phyloP scores from a whole-genome alignment of 805 yeast genomes.

The Candida jianshihensis region DNA sequence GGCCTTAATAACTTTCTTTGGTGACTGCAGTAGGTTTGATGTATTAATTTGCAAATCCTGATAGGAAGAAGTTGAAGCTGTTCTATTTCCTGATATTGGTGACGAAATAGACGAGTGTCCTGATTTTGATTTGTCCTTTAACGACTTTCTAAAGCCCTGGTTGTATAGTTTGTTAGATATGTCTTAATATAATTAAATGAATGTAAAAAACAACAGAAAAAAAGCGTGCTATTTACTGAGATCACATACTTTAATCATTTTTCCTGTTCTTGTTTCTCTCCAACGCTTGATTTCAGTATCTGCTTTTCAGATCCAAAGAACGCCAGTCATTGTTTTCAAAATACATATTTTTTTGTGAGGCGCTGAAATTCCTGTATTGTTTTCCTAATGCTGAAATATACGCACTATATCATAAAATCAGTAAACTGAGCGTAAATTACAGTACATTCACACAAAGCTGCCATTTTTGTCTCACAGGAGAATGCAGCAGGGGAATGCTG shows the following conservation, averaged over 20 bases:
- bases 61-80: constrained; percentile 16
- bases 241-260: constrained; percentile 8
- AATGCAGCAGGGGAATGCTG: no score
- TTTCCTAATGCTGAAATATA: neutral
- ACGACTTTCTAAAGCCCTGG: constrained; percentile 23
- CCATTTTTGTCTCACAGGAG: no score
- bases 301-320: neutral
- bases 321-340: neutral
- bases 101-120: constrained; percentile 22
- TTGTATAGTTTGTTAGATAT: neutral
- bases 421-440: no score
- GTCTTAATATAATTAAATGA: neutral
- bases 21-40: constrained; percentile 37
- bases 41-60: constrained; percentile 18
- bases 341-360: neutral
- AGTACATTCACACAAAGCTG: no score
- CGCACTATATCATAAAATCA: neutral
- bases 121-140: constrained; percentile 18
- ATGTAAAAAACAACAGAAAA: neutral
- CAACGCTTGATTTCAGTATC: neutral
- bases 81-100: constrained; percentile 12
- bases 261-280: neutral
- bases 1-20: constrained; percentile 81
- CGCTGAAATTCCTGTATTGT: neutral
- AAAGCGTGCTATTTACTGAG: neutral